phyloP scores from a whole-genome alignment of 1,139 yeast species.

The Zygosaccharomyces pseudobailii region DNA sequence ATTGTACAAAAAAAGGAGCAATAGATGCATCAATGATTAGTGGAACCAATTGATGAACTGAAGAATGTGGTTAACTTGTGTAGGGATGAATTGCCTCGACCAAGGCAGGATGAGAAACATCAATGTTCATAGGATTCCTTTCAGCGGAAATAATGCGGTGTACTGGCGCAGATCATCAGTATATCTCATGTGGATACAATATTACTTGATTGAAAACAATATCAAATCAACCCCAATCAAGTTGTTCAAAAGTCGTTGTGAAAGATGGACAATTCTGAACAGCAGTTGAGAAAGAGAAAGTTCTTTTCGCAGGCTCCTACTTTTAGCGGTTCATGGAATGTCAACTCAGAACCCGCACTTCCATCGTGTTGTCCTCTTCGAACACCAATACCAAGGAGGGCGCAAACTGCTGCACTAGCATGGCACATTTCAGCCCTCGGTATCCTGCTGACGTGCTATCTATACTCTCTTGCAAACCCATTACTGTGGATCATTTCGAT shows the following conservation, averaged over 20 bases:
- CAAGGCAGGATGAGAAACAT: too few relatives aligned
- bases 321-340: neutral
- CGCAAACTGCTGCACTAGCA: constrained; percentile 67
- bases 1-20: too few relatives aligned
- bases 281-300: constrained; percentile 4
- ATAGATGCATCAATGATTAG: too few relatives aligned
- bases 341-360: neutral
- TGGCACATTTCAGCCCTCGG: constrained; percentile 79
- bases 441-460: constrained; percentile 47
- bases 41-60: neutral
- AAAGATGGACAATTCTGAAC: constrained; percentile 34
- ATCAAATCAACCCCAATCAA: neutral
- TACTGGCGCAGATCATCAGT: neutral
- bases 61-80: too few relatives aligned
- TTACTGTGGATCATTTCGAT: constrained; percentile 62
- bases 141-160: neutral
- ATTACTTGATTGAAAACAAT: neutral
- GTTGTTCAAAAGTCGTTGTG: neutral
- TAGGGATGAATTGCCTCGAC: too few relatives aligned
- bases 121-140: neutral
- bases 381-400: constrained; percentile 53
- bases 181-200: neutral
- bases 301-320: neutral
- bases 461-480: constrained; percentile 61
- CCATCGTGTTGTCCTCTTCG: constrained; percentile 26